phyloP scores from a whole-genome alignment of 306 rosid species.

The Pterocarpus santalinus region DNA sequence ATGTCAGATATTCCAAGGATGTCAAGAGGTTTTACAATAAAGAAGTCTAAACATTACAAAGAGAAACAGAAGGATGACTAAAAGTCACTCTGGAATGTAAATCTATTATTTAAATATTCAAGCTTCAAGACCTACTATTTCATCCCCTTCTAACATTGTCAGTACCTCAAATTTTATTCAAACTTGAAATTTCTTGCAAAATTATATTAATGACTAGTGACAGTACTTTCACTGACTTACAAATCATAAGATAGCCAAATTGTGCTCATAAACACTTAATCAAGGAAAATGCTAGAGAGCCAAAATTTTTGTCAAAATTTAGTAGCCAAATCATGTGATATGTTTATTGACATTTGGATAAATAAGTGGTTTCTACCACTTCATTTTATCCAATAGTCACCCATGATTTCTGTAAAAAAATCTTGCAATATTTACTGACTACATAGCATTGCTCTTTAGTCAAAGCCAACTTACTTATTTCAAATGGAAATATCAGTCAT shows the following conservation, averaged over 20 bases:
- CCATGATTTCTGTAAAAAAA: too few species aligned
- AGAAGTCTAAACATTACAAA: background rate
- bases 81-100: background rate
- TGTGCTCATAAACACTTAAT: too few species aligned
- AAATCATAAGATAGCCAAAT: background rate
- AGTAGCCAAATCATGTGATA: too few species aligned
- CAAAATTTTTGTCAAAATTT: too few species aligned
- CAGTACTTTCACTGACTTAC: background rate
- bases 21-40: background rate
- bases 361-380: too few species aligned
- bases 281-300: too few species aligned
- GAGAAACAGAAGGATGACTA: conserved; percentile 13
- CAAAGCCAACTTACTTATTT: background rate
- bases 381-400: too few species aligned
- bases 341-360: too few species aligned
- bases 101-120: background rate
- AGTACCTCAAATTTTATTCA: background rate
- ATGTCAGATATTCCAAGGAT: background rate
- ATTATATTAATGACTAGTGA: background rate
- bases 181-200: background rate
- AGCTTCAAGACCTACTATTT: background rate
- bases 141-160: conserved; percentile 11
- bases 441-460: background rate
- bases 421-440: too few species aligned
- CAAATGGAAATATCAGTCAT: conserved; percentile 3